Evolutionary conservation across 2,329 filamentous ascomycete species (phyloP), one percentile per base, ranked within the genome.

Genomic region (Paecilomyces formosus): DNA sequence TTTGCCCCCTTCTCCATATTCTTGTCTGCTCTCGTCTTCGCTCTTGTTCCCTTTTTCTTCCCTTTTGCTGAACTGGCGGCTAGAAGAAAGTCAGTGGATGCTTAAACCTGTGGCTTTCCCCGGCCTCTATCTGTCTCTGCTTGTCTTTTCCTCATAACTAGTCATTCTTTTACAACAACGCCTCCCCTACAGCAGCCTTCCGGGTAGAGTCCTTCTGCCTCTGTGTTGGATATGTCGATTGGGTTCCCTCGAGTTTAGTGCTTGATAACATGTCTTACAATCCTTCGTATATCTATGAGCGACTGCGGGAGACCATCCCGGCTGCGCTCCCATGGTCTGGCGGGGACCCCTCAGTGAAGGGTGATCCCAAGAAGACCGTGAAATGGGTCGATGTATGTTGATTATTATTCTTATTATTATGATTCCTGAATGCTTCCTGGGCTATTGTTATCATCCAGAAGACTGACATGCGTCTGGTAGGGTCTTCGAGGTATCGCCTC

Each of bases 351-450:
- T 62, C 61, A 24, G 64, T 65, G 30, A 71, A 68, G 60, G 71
- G 71, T 6, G 70, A 73, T 55, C 68, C 71, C 2, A 65, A 64
- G 53, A 73, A 72, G 60, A 71, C 69, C 61, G 81, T 85, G 22
- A 84, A 84, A 74, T 84, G 82, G 82, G 81, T 84, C 49, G 82
- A 84, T 76, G 82, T 84, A 74, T 39, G 13, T 35, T 70, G 81
- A 78, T 33, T 53, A 58, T 52, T 35, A 35, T 4, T n/a, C n/a
- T n/a, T n/a, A n/a, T n/a, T n/a, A n/a, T n/a, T n/a, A n/a, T n/a
- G n/a, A n/a, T n/a, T n/a, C n/a, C n/a, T n/a, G n/a, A n/a, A n/a
- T n/a, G n/a, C n/a, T n/a, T n/a, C n/a, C n/a, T n/a, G n/a, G n/a
- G n/a, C n/a, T n/a, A n/a, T n/a, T n/a, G n/a, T n/a, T n/a, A n/a